These are phyloP conservation scores for Pseudopyrenochaeta lycopersici DNA, from an alignment of 2,329 filamentous ascomycete species.

Conservation along the genomic window DNA sequence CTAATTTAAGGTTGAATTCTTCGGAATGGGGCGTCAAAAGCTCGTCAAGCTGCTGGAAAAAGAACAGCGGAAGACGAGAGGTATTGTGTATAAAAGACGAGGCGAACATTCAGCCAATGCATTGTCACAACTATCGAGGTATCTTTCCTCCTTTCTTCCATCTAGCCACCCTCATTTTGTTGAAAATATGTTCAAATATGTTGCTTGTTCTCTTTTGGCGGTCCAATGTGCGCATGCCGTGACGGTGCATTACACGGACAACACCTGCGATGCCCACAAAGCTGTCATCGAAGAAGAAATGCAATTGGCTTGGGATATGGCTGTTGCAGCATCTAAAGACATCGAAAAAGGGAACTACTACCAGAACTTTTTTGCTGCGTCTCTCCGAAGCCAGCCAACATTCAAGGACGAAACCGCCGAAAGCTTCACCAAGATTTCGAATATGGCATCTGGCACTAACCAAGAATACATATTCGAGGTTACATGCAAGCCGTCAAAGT, in stretches of 20 bases:
- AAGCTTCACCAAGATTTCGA: slow-evolving; percentile 1
- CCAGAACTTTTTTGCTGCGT: slow-evolving; percentile 3
- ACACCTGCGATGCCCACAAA: slow-evolving; percentile 2
- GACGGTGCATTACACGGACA: slow-evolving; percentile 4
- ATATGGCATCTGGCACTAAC: slow-evolving; percentile 3
- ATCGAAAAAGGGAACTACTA: slow-evolving; percentile 7
- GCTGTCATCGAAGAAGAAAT: slow-evolving; percentile 4
- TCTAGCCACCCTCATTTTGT: background rate
- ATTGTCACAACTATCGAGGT: too few species aligned
- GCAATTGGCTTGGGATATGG: slow-evolving; percentile 3
- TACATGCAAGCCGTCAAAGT: slow-evolving; percentile 2
- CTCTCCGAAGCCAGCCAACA: slow-evolving; percentile 1
- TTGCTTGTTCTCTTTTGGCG: background rate
- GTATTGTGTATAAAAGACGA: too few species aligned
- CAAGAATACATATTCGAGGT: slow-evolving; percentile 4
- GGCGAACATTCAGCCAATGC: too few species aligned
- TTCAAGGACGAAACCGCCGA: slow-evolving; percentile 1
- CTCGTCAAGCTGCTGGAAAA: too few species aligned
- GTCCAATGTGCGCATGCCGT: background rate
- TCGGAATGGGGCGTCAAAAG: too few species aligned
- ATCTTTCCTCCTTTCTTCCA: too few species aligned
- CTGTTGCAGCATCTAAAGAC: background rate
- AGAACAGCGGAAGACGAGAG: too few species aligned
- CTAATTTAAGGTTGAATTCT: too few species aligned
- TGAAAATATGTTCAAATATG: background rate